Conservation (phyloP, 495 filamentous ascomycete species). For the Neurospora cerealis region DNA sequence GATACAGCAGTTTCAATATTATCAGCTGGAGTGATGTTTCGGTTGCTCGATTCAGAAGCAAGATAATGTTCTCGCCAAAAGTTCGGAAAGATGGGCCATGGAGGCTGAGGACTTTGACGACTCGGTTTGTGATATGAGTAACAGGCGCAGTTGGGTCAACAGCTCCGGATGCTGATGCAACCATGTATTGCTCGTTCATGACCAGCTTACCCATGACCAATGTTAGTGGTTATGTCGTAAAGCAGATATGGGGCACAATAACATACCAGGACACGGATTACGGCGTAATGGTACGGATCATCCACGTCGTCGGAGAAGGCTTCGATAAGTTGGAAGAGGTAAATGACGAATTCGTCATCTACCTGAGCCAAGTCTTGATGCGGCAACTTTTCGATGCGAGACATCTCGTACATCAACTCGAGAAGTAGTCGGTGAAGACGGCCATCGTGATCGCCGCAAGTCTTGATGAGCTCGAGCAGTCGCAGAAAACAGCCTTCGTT, state of each 20-base stretch:
- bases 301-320: constrained; percentile 76
- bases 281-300: constrained; percentile 93
- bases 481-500: constrained; percentile 73
- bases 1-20: constrained; percentile 88
- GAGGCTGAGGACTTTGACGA: constrained; percentile 78
- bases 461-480: constrained; percentile 71
- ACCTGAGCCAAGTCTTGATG: constrained; percentile 68
- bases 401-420: constrained; percentile 95
- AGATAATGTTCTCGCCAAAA: constrained; percentile 95
- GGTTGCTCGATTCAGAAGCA: constrained; percentile 90
- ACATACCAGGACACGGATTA: constrained; percentile 83
- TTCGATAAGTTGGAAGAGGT: constrained; percentile 85
- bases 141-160: constrained; percentile 39
- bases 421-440: constrained; percentile 72
- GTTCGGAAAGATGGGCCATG: constrained; percentile 77
- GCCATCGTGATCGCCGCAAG: constrained; percentile 48
- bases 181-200: constrained; percentile 97
- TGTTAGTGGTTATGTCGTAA: not conserved
- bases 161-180: constrained; percentile 49
- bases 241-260: not conserved
- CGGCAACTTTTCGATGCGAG: constrained; percentile 74
- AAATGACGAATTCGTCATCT: constrained; percentile 75
- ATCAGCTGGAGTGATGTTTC: constrained; percentile 88
- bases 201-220: constrained; percentile 54
- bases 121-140: constrained; percentile 71